Percentiles rank a stretch among this genome's conserved stretches.
Evolutionary conservation across 1,284 basidiomycete genomes (phyloP).

Genomic region (Puccinia polysora): DNA sequence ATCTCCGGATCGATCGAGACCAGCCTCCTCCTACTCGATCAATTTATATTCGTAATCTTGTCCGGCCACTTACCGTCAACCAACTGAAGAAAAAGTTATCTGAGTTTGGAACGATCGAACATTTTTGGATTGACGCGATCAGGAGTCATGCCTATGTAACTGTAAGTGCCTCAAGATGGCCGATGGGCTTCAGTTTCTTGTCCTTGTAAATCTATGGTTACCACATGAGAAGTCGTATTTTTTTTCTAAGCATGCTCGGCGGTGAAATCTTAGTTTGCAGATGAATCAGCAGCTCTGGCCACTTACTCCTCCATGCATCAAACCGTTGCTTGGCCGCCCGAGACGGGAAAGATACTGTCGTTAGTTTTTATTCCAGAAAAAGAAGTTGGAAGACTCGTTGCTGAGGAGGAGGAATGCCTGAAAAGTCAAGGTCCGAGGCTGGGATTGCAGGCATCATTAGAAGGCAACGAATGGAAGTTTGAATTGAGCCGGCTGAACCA

Average conservation of each 20-base stretch:
- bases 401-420: constrained; percentile 4
- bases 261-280: constrained; percentile 6
- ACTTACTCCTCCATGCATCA: constrained; percentile 18
- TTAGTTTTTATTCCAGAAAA: constrained; percentile 12
- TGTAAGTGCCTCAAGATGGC: too few species aligned
- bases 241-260: not conserved
- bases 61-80: constrained; percentile 16
- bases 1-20: not conserved
- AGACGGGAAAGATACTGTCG: constrained; percentile 14
- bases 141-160: constrained; percentile 38
- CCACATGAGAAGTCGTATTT: not conserved
- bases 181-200: not conserved
- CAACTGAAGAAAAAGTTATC: constrained; percentile 25
- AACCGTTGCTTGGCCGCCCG: constrained; percentile 22
- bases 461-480: constrained; percentile 2
- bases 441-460: not conserved
- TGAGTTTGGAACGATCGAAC: constrained; percentile 15
- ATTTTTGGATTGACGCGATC: constrained; percentile 32
- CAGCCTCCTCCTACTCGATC: constrained; percentile 18
- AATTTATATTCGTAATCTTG: constrained; percentile 31
- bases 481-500: constrained; percentile 6
- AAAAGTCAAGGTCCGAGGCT: not conserved
- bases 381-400: constrained; percentile 4
- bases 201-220: not conserved
- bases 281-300: not conserved